Evolutionary conservation across 176 grass and related monocot genomes (phyloP).

Genomic region (Oryza australiensis): DNA sequence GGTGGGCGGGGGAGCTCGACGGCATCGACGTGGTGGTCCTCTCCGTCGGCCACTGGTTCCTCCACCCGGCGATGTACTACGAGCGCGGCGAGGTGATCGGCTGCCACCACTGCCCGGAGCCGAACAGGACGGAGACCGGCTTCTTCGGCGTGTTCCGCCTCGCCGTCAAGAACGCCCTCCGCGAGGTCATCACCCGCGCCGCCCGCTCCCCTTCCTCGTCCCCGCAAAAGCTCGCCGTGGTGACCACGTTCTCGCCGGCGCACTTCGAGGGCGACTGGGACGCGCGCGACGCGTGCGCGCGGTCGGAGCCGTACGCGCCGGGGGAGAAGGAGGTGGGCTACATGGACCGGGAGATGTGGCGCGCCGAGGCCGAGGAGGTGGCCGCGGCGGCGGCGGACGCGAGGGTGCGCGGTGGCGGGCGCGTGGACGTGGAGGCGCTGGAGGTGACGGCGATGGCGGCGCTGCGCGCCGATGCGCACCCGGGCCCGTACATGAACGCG

Average conservation of each 20-base stretch:
- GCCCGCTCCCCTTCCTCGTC: not conserved
- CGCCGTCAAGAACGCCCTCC: conserved; percentile 60
- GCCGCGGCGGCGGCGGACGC: conserved; percentile 20
- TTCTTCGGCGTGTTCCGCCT: conserved; percentile 79
- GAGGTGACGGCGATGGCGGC: conserved; percentile 63
- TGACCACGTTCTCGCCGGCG: conserved; percentile 83
- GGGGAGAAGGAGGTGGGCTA: conserved; percentile 58
- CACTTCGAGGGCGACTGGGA: conserved; percentile 92
- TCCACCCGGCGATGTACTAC: conserved; percentile 78
- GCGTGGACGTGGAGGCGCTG: conserved; percentile 46
- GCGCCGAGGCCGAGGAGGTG: conserved; percentile 52
- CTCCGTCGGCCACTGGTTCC: conserved; percentile 87
- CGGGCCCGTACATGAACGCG: conserved; percentile 65
- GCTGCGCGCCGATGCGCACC: conserved; percentile 68
- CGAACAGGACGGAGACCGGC: conserved; percentile 66
- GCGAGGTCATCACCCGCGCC: conserved; percentile 40
- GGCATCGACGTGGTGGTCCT: conserved; percentile 64
- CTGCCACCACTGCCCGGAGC: conserved; percentile 82
- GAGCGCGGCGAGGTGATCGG: conserved; percentile 57
- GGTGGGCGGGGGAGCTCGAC: conserved; percentile 58
- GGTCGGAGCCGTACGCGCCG: conserved; percentile 52
- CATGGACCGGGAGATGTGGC: conserved; percentile 64
- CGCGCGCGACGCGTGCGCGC: conserved; percentile 58
- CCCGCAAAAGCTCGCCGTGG: conserved; percentile 49
- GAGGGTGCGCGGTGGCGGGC: not conserved